Base-by-base conservation (phyloP, 169 alveolate species). In the Plasmodium falciparum region DNA sequence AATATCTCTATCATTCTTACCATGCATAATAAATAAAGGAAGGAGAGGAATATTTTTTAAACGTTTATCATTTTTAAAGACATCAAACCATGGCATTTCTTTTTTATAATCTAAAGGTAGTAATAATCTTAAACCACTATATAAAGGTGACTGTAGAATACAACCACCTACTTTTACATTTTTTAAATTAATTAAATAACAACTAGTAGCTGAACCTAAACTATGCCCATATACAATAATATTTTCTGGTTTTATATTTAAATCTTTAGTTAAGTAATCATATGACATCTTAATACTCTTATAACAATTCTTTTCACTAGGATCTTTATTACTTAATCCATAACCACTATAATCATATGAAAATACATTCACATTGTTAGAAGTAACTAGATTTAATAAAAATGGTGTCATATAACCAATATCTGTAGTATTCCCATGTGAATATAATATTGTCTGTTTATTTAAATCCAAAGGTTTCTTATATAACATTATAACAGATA, bases 321-420 rank as follows among this genome's bases (percentile, higher is more conserved):
- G 93, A 9, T 65, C 45, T 4, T 98, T 98, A 49, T 88, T 91
- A 54, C 97, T 92, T 63, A 88, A 67, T 26, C 99, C 99, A 90
- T 97, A 97, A n/a, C 99, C 99, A 52, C 97, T 89, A 93, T 97
- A 97, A 59, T 97, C 99, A 80, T 96, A 97, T 58, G 97, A 93
- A 15, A 97, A 67, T n/a, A 96, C 73, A 88, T 96, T 96, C 3
- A 91, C 97, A 29, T 74, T 85, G 17, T 80, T 86, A n/a, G 74
- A 65, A n/a, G 26, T 9, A 56, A 95, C 74, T 33, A 96, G 39
- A 39, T 92, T 93, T 22, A 93, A 49, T 66, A 73, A 91, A 39
- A 75, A 39, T 85, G 78, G 90, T 22, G 86, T 83, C 94, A 92
- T 92, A 71, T 91, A 75, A n/a, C 99, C 99, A 20, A 97, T 88